A percentile compares a stretch with the other conserved stretches of the same genome.
These are phyloP conservation scores for Talaromyces rugulosus DNA, from an alignment of 2,329 filamentous ascomycete species.

Conservation along the genomic window DNA sequence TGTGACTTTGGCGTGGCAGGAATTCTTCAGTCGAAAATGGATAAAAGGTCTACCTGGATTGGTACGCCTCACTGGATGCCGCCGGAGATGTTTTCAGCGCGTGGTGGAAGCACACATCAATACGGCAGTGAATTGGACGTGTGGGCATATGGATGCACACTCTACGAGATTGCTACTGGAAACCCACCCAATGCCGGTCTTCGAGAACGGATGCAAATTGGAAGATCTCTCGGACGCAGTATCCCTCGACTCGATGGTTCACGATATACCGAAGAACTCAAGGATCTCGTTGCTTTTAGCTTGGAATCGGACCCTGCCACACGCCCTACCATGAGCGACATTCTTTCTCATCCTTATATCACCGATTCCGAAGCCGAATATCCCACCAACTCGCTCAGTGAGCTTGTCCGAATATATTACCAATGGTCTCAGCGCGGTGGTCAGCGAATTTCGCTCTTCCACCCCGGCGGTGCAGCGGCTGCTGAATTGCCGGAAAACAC, in stretches of 20 bases:
- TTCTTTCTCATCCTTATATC: conserved; percentile 45
- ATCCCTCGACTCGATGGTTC: conserved; percentile 40
- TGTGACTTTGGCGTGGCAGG: conserved; percentile 65
- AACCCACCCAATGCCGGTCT: conserved; percentile 47
- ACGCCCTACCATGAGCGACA: conserved; percentile 44
- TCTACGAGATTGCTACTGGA: conserved; percentile 48
- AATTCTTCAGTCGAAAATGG: conserved; percentile 55
- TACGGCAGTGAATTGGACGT: conserved; percentile 50
- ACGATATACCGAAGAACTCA: conserved; percentile 41
- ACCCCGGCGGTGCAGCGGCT: conserved; percentile 54
- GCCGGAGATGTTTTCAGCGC: conserved; percentile 51
- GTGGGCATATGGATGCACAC: conserved; percentile 49
- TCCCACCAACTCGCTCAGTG: conserved; percentile 41
- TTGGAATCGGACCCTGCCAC: conserved; percentile 40
- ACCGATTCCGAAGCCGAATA: conserved; percentile 38
- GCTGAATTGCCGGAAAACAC: conserved; percentile 48
- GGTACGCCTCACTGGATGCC: conserved; percentile 66
- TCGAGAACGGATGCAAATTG: conserved; percentile 45
- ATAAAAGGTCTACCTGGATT: conserved; percentile 62
- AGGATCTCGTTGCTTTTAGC: conserved; percentile 41
- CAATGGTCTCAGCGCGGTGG: conserved; percentile 47
- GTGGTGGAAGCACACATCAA: conserved; percentile 33
- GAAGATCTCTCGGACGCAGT: conserved; percentile 40
- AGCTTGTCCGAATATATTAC: conserved; percentile 46
- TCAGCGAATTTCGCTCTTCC: conserved; percentile 55